Evolutionary conservation across 179 eudicot genomes (phyloP).

Genomic region (Pouteria campechiana): DNA sequence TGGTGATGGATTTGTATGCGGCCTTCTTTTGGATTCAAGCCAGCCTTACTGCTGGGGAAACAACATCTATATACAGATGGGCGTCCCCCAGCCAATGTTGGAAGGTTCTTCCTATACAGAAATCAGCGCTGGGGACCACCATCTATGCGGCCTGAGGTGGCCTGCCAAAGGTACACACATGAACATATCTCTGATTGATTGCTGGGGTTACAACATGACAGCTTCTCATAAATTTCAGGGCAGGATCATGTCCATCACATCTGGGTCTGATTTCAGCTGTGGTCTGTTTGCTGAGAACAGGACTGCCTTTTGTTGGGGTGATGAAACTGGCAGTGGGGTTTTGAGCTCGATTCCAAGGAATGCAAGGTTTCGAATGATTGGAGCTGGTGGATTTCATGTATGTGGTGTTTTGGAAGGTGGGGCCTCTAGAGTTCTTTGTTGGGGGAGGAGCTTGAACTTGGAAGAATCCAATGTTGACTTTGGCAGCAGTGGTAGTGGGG

Average conservation of each 20-base stretch:
- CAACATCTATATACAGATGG: conserved; percentile 48
- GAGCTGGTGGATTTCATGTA: conserved; percentile 86
- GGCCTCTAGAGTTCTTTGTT: conserved; percentile 45
- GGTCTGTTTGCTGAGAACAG: conserved; percentile 60
- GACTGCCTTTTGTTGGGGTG: conserved; percentile 86
- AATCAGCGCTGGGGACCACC: conserved; percentile 93
- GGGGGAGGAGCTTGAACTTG: conserved; percentile 61
- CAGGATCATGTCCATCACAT: conserved; percentile 54
- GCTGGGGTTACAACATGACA: conserved; percentile 98
- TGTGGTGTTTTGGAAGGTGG: conserved; percentile 75
- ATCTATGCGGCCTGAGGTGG: conserved; percentile 71
- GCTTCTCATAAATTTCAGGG: conserved; percentile 46
- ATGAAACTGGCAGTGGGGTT: conserved; percentile 50
- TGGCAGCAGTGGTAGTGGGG: conserved; percentile 13
- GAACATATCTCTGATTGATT: conserved; percentile 61
- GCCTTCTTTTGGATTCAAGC: conserved; percentile 41
- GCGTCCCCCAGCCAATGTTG: conserved; percentile 53
- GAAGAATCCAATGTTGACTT: conserved; percentile 35
- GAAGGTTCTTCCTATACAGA: conserved; percentile 55
- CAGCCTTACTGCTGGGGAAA: conserved; percentile 95
- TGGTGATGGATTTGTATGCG: conserved; percentile 88
- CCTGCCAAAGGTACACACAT: conserved; percentile 45
- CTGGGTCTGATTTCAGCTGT: conserved; percentile 82
- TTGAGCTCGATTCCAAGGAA: conserved; percentile 40
- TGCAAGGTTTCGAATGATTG: conserved; percentile 41